Percentiles rank a stretch among this genome's conserved stretches.
These are phyloP conservation scores for Verticillium albo-atrum DNA, from an alignment of 2,329 filamentous ascomycete genomes.

Conservation along the genomic window DNA sequence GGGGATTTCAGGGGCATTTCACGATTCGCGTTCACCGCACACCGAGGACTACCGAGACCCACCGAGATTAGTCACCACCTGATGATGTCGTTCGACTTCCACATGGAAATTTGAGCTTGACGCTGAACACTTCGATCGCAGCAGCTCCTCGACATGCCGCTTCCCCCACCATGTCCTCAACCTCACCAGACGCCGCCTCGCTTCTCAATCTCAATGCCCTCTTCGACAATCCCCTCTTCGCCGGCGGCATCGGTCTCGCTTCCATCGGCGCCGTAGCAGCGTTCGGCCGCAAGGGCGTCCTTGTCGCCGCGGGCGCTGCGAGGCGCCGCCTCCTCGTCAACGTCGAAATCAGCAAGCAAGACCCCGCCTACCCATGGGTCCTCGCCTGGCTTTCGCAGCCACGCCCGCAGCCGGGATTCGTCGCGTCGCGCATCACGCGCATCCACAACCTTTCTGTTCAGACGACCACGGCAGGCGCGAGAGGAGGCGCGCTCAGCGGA, in stretches of 20 bases:
- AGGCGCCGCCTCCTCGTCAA: conserved; percentile 87
- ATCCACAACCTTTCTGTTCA: conserved; percentile 56
- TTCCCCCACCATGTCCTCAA: neutral
- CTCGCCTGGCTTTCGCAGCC: conserved; percentile 90
- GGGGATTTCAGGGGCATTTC: too few species aligned
- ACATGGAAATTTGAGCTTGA: neutral
- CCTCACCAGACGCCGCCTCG: conserved; percentile 16
- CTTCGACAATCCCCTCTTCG: conserved; percentile 60
- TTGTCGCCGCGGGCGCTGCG: conserved; percentile 68
- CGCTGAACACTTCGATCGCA: neutral
- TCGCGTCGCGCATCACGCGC: conserved; percentile 53
- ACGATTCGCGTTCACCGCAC: too few species aligned
- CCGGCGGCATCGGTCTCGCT: conserved; percentile 82
- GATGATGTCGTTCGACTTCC: neutral
- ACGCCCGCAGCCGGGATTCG: conserved; percentile 57
- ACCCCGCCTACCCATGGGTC: conserved; percentile 91
- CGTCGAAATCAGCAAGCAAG: conserved; percentile 91
- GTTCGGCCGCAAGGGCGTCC: conserved; percentile 72
- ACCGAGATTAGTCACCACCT: neutral
- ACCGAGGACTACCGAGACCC: neutral
- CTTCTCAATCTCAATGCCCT: conserved; percentile 51
- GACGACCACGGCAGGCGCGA: conserved; percentile 44
- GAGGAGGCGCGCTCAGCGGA: conserved; percentile 57
- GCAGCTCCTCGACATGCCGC: neutral
- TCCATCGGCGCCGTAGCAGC: conserved; percentile 78